A percentile compares a stretch with the other conserved stretches of the same genome.
phyloP scores from a whole-genome alignment of 495 filamentous ascomycete genomes.

The Daldinia childiae region DNA sequence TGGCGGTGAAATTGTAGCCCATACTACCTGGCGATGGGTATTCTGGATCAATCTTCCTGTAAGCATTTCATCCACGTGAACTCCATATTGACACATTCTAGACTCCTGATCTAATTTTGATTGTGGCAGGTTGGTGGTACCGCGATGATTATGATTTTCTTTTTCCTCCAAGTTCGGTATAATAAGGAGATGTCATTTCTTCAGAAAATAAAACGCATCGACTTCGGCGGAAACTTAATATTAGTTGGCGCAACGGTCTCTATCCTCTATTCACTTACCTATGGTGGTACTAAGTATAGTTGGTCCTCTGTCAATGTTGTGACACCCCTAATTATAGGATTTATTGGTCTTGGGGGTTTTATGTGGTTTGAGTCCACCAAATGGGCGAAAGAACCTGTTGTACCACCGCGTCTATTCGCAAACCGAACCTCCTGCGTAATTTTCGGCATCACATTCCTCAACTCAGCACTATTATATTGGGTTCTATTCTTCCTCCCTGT shows the following conservation, averaged over 20 bases:
- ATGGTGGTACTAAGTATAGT: neutral
- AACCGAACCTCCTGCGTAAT: neutral
- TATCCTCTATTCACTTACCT: conserved; percentile 12
- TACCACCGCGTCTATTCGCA: conserved; percentile 37
- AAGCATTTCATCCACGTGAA: too few relatives aligned
- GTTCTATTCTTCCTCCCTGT: conserved; percentile 57
- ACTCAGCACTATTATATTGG: conserved; percentile 40
- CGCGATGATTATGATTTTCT: conserved; percentile 30
- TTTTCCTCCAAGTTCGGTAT: conserved; percentile 43
- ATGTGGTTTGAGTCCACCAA: neutral
- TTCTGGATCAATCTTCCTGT: too few relatives aligned
- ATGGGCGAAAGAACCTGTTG: neutral
- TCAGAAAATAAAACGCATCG: conserved; percentile 40
- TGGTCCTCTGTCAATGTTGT: neutral
- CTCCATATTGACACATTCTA: too few relatives aligned
- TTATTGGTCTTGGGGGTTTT: neutral
- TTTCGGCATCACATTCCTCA: conserved; percentile 40
- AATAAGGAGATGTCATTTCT: conserved; percentile 11
- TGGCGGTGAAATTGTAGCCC: too few relatives aligned
- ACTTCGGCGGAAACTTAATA: conserved; percentile 48
- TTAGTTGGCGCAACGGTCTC: conserved; percentile 31
- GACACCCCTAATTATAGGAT: neutral
- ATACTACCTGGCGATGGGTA: too few relatives aligned
- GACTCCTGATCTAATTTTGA: conserved; percentile 38
- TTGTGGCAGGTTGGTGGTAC: conserved; percentile 28